phyloP scores from a whole-genome alignment of 2,329 filamentous ascomycete species.

The Acrocalymma vagum region DNA sequence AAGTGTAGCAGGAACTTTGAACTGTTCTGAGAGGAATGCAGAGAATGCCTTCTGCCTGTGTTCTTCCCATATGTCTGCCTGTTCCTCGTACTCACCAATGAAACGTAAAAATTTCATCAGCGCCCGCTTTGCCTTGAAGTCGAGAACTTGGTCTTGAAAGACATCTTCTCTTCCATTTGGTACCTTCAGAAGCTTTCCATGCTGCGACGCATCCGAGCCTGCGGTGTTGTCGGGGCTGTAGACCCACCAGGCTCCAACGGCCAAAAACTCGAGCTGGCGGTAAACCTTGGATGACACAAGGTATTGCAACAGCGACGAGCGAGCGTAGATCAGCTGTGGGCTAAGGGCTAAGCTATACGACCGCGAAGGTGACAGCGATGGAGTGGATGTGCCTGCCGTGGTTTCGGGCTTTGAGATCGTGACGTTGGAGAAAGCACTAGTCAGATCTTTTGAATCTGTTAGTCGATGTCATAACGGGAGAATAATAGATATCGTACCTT shows the following conservation, averaged over 20 bases:
- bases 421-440: slow-evolving; percentile 39
- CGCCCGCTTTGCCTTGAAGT: slow-evolving; percentile 81
- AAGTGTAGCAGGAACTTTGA: slow-evolving; percentile 67
- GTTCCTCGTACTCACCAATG: slow-evolving; percentile 75
- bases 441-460: slow-evolving; percentile 19
- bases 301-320: slow-evolving; percentile 77
- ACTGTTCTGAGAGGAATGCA: slow-evolving; percentile 65
- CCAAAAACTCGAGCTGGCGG: slow-evolving; percentile 89
- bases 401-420: slow-evolving; percentile 40
- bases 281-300: slow-evolving; percentile 91
- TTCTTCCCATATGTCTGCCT: slow-evolving; percentile 66
- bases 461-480: slow-evolving; percentile 5
- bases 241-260: slow-evolving; percentile 92
- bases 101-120: slow-evolving; percentile 96
- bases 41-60: slow-evolving; percentile 65
- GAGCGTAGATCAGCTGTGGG: slow-evolving; percentile 86
- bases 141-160: slow-evolving; percentile 79
- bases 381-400: slow-evolving; percentile 24
- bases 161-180: slow-evolving; percentile 92
- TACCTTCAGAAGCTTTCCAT: slow-evolving; percentile 68
- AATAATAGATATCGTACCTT: slow-evolving; percentile 31
- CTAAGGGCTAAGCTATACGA: slow-evolving; percentile 85
- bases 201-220: slow-evolving; percentile 6
- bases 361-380: slow-evolving; percentile 68
- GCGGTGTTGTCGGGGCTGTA: slow-evolving; percentile 53